These are phyloP conservation scores for Rhizodiscina lignyota DNA, from an alignment of 495 filamentous ascomycete genomes.

Conservation along the genomic window DNA sequence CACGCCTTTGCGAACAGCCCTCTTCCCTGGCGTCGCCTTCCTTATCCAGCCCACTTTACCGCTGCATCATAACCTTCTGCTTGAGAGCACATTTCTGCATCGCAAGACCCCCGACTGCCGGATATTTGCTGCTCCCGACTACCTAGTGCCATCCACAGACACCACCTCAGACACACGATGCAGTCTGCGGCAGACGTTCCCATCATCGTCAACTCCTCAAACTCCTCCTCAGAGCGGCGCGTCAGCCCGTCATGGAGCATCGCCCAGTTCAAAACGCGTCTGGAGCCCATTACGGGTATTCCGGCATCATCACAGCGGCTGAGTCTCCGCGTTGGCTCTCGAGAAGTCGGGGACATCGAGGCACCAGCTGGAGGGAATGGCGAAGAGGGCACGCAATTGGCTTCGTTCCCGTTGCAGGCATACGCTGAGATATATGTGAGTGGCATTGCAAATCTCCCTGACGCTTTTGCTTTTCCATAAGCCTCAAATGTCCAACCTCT, in stretches of 20 bases:
- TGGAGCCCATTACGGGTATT: constrained; percentile 87
- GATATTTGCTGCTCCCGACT: too few relatives aligned
- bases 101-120: too few relatives aligned
- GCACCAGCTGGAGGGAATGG: constrained; percentile 43
- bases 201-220: constrained; percentile 64
- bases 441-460: too few relatives aligned
- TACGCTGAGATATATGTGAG: constrained; percentile 68
- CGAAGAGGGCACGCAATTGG: constrained; percentile 47
- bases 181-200: constrained; percentile 47
- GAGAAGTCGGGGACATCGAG: constrained; percentile 17
- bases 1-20: too few relatives aligned
- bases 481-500: too few relatives aligned
- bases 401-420: constrained; percentile 44
- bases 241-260: constrained; percentile 90
- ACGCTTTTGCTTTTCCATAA: too few relatives aligned
- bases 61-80: too few relatives aligned
- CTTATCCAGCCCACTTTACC: too few relatives aligned
- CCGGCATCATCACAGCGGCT: constrained; percentile 67
- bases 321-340: constrained; percentile 39
- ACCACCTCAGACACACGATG: neutral
- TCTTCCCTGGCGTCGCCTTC: too few relatives aligned
- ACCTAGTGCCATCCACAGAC: too few relatives aligned
- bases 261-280: constrained; percentile 65
- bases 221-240: constrained; percentile 64
- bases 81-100: too few relatives aligned